Evolutionary conservation across 805 yeast genomes (phyloP).

Genomic region (Kodamaea jinghongensis): DNA sequence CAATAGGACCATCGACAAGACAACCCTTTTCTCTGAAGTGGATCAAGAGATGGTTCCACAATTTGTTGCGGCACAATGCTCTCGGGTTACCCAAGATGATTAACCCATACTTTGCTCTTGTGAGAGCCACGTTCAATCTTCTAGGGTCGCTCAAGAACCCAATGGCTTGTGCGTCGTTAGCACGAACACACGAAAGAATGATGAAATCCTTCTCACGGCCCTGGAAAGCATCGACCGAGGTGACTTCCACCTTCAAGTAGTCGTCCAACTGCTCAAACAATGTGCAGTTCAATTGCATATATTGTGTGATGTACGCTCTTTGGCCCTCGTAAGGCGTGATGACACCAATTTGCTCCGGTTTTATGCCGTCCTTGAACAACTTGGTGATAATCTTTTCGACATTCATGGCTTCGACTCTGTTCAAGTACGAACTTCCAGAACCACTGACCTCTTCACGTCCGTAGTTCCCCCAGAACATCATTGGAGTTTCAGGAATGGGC

Average conservation of each 20-base stretch:
- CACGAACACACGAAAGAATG: slow-evolving; percentile 44
- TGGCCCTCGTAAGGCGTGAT: slow-evolving; percentile 96
- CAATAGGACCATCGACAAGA: slow-evolving; percentile 85
- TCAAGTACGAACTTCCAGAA: slow-evolving; percentile 76
- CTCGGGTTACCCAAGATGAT: slow-evolving; percentile 79
- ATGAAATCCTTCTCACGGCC: slow-evolving; percentile 50
- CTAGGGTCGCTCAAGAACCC: slow-evolving; percentile 46
- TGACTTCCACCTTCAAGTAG: slow-evolving; percentile 76
- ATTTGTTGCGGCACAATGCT: slow-evolving; percentile 61
- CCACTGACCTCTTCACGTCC: slow-evolving; percentile 88
- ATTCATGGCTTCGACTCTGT: slow-evolving; percentile 86
- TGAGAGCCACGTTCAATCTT: slow-evolving; percentile 43
- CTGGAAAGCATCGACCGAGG: slow-evolving; percentile 69
- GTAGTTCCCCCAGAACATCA: slow-evolving; percentile 92
- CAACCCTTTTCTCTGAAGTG: slow-evolving; percentile 85
- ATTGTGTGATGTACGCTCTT: slow-evolving; percentile 74
- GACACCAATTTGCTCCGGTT: slow-evolving; percentile 82
- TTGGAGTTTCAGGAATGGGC: slow-evolving; percentile 82
- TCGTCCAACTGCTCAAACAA: slow-evolving; percentile 52
- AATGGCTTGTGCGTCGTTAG: slow-evolving; percentile 38
- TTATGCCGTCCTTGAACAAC: slow-evolving; percentile 72
- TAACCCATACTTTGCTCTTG: slow-evolving; percentile 43
- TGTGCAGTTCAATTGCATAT: slow-evolving; percentile 71
- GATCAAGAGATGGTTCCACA: slow-evolving; percentile 76
- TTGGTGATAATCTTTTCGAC: slow-evolving; percentile 75